Evolutionary conservation across 2,329 filamentous ascomycete genomes (phyloP), one percentile per base, ranked within the genome.

Genomic region (Botryosphaeria dothidea): DNA sequence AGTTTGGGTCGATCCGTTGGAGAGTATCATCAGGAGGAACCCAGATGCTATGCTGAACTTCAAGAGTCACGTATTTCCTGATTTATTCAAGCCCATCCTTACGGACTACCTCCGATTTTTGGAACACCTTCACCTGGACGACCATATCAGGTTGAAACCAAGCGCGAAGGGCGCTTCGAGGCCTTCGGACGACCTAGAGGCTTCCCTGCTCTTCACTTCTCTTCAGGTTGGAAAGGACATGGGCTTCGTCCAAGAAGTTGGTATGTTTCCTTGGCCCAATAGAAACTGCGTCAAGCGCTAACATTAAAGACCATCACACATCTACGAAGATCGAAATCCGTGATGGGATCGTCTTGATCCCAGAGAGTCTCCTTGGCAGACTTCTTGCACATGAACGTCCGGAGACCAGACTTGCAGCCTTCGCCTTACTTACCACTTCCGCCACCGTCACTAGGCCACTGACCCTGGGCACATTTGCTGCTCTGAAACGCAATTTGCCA

Each of bases 371-470:
- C 1, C 77, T 81, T 19, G 73, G 72, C n/a, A 65, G 66, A 3
- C 77, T 82, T 66, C 70, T 82, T 48, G 70, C 72, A 5, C 71
- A 77, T 57, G 70, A 69, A 8, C 74, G 77, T 9, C 72, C 76
- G 5, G 72, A 73, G 68, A 88, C 94, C 61, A 88, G 93, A 29
- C 86, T 93, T 25, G 86, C 93, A n/a, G 92, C 92, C 0, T 84
- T 97, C 41, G 92, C 92, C 29, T 84, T 97, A 13, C 84, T 97
- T 7, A 86, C 92, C 13, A 88, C 89, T 9, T 94, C 92, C 0
- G 87, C 88, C 9, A 87, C 90, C 2, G 89, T 89, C 0, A 92
- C 91, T 3, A 88, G 87, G 61, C 90, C 92, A 0, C 88, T 96
- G 61, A 89, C 89, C 0, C 71, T 78, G 0, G 82, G 80, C 9